Percentiles rank a stretch among this genome's conserved stretches.
Evolutionary conservation across 169 alveolate genomes (phyloP).

Genomic region (Eimeria acervulina): DNA sequence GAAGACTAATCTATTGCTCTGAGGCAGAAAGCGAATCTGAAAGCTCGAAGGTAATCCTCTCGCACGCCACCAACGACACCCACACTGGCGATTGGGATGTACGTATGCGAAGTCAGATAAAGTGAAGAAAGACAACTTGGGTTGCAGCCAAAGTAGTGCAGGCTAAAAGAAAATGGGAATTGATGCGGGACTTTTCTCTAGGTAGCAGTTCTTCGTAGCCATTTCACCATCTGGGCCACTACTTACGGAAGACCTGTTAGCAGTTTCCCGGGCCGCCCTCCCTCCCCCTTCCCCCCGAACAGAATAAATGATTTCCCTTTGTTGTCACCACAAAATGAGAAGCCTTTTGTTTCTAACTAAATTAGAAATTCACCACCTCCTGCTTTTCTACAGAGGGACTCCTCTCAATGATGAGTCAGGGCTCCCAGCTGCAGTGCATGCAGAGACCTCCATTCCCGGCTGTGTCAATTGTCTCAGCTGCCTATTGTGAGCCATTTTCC

Average conservation of each 20-base stretch:
- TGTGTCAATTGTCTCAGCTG: not conserved
- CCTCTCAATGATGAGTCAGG: constrained; percentile 37
- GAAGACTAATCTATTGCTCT: not conserved
- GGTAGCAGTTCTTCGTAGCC: not conserved
- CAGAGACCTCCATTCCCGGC: constrained; percentile 8
- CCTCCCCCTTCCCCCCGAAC: not conserved
- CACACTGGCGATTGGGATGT: not conserved
- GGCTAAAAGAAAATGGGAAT: not conserved
- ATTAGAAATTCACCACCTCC: not conserved
- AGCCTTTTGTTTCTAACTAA: not conserved
- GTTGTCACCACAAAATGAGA: no score
- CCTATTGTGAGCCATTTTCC: not conserved
- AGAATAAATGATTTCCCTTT: not conserved
- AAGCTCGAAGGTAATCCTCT: not conserved
- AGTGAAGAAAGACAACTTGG: not conserved
- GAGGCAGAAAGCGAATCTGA: not conserved
- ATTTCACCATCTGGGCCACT: not conserved
- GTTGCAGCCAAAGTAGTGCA: not conserved
- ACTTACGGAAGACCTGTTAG: not conserved
- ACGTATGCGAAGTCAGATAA: not conserved
- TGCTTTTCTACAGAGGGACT: not conserved
- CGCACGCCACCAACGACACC: not conserved
- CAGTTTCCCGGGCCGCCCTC: constrained; percentile 1
- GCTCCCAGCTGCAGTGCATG: constrained; percentile 45
- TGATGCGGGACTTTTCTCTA: not conserved